phyloP scores from a whole-genome alignment of 176 grass and related monocot species.

The Lolium multiflorum region DNA sequence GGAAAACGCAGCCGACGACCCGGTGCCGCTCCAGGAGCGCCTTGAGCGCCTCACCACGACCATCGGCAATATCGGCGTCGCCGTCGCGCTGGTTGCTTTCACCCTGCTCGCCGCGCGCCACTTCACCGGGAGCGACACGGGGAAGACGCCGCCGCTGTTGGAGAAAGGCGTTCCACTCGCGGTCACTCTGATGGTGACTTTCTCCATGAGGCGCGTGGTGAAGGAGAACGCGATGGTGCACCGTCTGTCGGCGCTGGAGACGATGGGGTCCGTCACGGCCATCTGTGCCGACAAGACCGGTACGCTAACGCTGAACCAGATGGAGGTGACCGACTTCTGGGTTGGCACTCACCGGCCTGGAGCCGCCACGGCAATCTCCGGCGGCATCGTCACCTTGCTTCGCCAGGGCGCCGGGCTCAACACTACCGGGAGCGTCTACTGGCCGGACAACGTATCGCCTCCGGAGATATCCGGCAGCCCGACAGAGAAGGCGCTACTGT shows the following conservation, averaged over 20 bases:
- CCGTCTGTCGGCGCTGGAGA: slow-evolving; percentile 80
- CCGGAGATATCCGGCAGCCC: too few relatives aligned
- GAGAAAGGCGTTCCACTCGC: not conserved
- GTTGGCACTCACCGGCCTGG: slow-evolving; percentile 38
- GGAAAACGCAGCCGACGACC: slow-evolving; percentile 40
- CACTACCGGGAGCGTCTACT: slow-evolving; percentile 79
- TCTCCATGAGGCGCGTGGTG: not conserved
- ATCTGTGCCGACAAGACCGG: slow-evolving; percentile 90
- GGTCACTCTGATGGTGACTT: not conserved
- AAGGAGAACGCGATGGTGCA: slow-evolving; percentile 75
- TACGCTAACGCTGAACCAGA: slow-evolving; percentile 76
- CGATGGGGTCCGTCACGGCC: slow-evolving; percentile 80
- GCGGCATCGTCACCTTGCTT: slow-evolving; percentile 32
- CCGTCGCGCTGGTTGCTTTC: not conserved
- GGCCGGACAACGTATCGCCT: slow-evolving; percentile 30
- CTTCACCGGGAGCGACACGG: not conserved
- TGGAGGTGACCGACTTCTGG: slow-evolving; percentile 80
- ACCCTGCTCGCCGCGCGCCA: not conserved
- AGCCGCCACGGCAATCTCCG: not conserved
- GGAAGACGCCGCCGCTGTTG: slow-evolving; percentile 4
- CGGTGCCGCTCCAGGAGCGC: slow-evolving; percentile 66
- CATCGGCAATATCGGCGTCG: not conserved
- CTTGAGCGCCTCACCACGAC: not conserved
- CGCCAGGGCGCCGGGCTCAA: slow-evolving; percentile 65
- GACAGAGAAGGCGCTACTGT: too few relatives aligned